Evolutionary conservation across 2,329 filamentous ascomycete species (phyloP), one percentile per base, ranked within the genome.

Genomic region (Plectosphaerella plurivora): DNA sequence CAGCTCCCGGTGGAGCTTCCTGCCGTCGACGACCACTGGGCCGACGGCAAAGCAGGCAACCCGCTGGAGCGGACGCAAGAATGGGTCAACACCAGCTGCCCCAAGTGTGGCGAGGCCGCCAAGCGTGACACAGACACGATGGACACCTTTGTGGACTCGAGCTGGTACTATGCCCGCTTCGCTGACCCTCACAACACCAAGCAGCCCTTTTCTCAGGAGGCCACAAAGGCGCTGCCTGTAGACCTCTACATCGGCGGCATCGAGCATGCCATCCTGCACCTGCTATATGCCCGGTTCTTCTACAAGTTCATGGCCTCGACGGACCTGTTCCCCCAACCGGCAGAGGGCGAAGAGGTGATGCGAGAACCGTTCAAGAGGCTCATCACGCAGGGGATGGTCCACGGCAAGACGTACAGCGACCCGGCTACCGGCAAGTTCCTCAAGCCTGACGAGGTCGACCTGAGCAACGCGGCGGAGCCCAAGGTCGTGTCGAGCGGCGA

Each of bases 111-210:
- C 15, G 77, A 80, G 1, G 71, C 82, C 22, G 91, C 89, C 7
- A 87, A 84, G 65, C 81, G 91, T 57, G 91, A 96, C 58, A 96
- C 91, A 0, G 91, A 96, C 66, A 96, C 91, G 3, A 96, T 96
- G 91, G 91, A 96, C 67, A 96, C 91, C 0, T 96, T 96, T 70
- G 91, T 96, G 55, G 91, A 96, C 70, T 96, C 91, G 2, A 95
- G 91, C 51, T 96, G 91, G 91, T 96, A 96, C 68, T 96, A 86
- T 63, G 83, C 92, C 71, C 82, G 90, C 12, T 96, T 91, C 61
- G 70, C 86, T 25, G 89, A 95, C 61, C 75, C 88, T 1, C 74
- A 83, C 16, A 92, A 94, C 59, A 59, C 74, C 14, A 63, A 77
- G 2, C 66, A 73, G 14, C 84, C 83, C 0, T 84, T 95, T 57